Evolutionary conservation across 768 basidiomycete genomes (phyloP).

Genomic region (Coprinellus aureogranulatus): DNA sequence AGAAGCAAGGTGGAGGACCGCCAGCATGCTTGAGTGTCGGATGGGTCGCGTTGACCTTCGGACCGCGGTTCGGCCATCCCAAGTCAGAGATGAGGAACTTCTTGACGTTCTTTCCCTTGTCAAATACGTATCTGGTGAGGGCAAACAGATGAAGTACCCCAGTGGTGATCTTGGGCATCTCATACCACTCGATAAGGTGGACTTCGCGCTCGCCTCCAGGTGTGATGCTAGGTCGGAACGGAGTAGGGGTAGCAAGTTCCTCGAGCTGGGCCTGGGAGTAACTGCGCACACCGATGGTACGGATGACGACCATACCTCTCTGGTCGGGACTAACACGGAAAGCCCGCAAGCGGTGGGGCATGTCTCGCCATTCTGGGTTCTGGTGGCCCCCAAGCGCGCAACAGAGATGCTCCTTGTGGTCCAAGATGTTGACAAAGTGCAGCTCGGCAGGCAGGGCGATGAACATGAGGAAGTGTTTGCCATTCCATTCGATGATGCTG

Average conservation of each 20-base stretch:
- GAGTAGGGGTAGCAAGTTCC: not conserved
- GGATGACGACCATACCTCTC: constrained; percentile 50
- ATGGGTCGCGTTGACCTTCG: constrained; percentile 23
- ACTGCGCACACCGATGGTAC: constrained; percentile 16
- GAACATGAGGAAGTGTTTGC: constrained; percentile 14
- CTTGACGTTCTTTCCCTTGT: constrained; percentile 17
- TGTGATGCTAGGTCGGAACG: too few relatives aligned
- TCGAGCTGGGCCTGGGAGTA: constrained; percentile 10
- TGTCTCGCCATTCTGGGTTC: not conserved
- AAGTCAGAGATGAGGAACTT: constrained; percentile 42
- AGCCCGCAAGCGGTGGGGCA: constrained; percentile 44
- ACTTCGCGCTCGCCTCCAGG: constrained; percentile 7
- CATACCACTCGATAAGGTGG: constrained; percentile 30
- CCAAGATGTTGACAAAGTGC: constrained; percentile 15
- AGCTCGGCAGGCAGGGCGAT: constrained; percentile 11
- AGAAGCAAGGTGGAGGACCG: constrained; percentile 37
- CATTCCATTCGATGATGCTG: constrained; percentile 25
- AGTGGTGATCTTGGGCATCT: constrained; percentile 14
- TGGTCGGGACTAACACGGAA: constrained; percentile 53
- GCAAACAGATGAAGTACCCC: constrained; percentile 12
- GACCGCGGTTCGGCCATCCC: constrained; percentile 24
- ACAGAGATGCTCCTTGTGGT: constrained; percentile 10
- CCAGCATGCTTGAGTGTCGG: constrained; percentile 20
- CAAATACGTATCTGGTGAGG: constrained; percentile 21
- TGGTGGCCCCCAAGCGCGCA: not conserved